Percentiles rank a stretch among this genome's conserved stretches.
phyloP scores from a whole-genome alignment of 2,329 filamentous ascomycete species.

The Chaetomium sp. region DNA sequence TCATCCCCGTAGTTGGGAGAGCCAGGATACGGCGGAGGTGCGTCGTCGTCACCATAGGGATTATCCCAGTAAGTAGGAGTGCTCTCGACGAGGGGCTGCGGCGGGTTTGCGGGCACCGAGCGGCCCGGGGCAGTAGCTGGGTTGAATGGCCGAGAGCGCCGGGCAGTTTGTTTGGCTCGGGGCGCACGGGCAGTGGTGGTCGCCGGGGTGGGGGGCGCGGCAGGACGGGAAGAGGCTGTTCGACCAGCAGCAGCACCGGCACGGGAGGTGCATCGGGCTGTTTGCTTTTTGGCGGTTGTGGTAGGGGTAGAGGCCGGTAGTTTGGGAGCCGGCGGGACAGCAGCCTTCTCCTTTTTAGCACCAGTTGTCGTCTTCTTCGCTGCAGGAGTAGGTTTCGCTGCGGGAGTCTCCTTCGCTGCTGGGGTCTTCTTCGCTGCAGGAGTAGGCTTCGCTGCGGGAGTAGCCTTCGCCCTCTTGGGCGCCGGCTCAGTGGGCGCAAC shows the following conservation, averaged over 20 bases:
- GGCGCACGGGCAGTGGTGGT: no score
- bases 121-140: not conserved
- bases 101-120: not conserved
- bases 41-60: slow-evolving; percentile 1
- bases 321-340: no score
- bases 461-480: slow-evolving; percentile 15
- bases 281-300: not conserved
- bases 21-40: slow-evolving; percentile 15
- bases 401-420: no score
- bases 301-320: no score
- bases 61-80: slow-evolving; percentile 10
- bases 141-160: slow-evolving; percentile 1
- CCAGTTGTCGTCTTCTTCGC: no score
- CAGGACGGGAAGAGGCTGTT: not conserved
- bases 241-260: no score
- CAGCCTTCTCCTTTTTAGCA: no score
- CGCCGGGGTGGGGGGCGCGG: not conserved
- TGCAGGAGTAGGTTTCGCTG: no score
- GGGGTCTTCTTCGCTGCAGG: no score
- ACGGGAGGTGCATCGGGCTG: no score
- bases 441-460: not conserved
- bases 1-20: not conserved
- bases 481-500: slow-evolving; percentile 1
- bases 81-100: not conserved
- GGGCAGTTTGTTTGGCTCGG: not conserved